phyloP scores from a whole-genome alignment of 2,329 filamentous ascomycete species.

The Stagonosporopsis chrysanthemi region DNA sequence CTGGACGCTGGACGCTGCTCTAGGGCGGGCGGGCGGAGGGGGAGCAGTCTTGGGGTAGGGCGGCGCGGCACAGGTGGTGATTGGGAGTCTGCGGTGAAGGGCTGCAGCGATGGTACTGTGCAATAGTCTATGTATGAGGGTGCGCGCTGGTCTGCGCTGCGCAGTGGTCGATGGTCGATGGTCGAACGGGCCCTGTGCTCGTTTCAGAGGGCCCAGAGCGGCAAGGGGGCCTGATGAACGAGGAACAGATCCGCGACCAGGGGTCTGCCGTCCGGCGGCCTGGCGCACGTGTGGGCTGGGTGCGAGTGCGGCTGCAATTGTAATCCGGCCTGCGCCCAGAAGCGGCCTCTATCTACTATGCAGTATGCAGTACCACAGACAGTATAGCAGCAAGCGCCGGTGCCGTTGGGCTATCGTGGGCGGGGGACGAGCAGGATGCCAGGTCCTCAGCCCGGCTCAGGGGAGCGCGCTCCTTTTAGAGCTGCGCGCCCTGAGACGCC shows the following conservation, averaged over 20 bases:
- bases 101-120: conserved; percentile 3
- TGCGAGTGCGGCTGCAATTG: not conserved
- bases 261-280: conserved; percentile 18
- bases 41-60: conserved; percentile 3
- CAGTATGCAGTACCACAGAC: not conserved
- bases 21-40: conserved; percentile 9
- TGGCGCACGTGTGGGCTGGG: conserved; percentile 15
- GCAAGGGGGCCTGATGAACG: conserved; percentile 33
- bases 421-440: not conserved
- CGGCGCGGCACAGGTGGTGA: not conserved
- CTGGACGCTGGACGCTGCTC: conserved; percentile 2
- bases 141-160: conserved; percentile 11
- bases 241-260: conserved; percentile 26
- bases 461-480: conserved; percentile 19
- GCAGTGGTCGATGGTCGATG: not conserved
- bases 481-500: conserved; percentile 24
- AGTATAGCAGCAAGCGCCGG: conserved; percentile 3
- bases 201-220: conserved; percentile 35
- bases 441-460: not conserved
- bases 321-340: not conserved
- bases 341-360: not conserved
- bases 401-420: not conserved
- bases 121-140: not conserved
- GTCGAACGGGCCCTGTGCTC: conserved; percentile 24
- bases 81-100: conserved; percentile 8